A percentile compares a stretch with the other conserved stretches of the same genome.
Evolutionary conservation across 805 yeast species (phyloP).

Genomic region (Candida maesae): DNA sequence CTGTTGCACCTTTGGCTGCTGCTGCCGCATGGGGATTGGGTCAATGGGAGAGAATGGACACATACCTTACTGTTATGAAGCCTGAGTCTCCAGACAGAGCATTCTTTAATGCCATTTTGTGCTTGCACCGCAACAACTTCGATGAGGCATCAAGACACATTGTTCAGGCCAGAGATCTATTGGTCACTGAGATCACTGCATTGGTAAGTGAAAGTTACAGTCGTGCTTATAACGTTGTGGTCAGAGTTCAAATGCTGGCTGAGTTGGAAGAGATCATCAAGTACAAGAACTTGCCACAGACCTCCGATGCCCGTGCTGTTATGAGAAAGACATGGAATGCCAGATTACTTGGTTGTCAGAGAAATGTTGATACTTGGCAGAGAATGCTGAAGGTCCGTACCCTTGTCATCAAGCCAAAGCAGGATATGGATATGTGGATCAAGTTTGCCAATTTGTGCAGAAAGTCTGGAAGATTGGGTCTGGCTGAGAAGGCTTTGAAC

Average conservation of each 20-base stretch:
- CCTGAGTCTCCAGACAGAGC: slow-evolving; percentile 91
- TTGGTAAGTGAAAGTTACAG: slow-evolving; percentile 93
- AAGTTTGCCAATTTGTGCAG: slow-evolving; percentile 95
- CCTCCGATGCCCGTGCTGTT: slow-evolving; percentile 70
- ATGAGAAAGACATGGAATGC: slow-evolving; percentile 94
- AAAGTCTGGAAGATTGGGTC: slow-evolving; percentile 85
- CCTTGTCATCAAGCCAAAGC: slow-evolving; percentile 88
- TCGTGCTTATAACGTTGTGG: slow-evolving; percentile 95
- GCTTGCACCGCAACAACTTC: slow-evolving; percentile 82
- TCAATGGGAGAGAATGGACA: slow-evolving; percentile 95
- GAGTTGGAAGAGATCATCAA: slow-evolving; percentile 93
- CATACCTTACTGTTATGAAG: slow-evolving; percentile 86
- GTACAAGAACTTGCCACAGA: slow-evolving; percentile 81
- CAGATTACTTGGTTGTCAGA: slow-evolving; percentile 87
- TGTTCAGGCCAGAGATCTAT: slow-evolving; percentile 76
- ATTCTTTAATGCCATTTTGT: slow-evolving; percentile 87
- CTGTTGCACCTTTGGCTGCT: slow-evolving; percentile 95
- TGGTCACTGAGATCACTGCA: slow-evolving; percentile 92
- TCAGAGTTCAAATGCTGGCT: slow-evolving; percentile 94
- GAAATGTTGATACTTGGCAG: slow-evolving; percentile 99
- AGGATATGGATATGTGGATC: slow-evolving; percentile 97
- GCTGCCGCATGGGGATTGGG: slow-evolving; percentile 99
- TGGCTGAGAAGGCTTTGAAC: slow-evolving; percentile 89
- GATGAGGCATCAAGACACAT: slow-evolving; percentile 78
- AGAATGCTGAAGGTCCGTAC: slow-evolving; percentile 91